Base-by-base conservation (phyloP, 345 rosid genomes). In the Boechera stricta region DNA sequence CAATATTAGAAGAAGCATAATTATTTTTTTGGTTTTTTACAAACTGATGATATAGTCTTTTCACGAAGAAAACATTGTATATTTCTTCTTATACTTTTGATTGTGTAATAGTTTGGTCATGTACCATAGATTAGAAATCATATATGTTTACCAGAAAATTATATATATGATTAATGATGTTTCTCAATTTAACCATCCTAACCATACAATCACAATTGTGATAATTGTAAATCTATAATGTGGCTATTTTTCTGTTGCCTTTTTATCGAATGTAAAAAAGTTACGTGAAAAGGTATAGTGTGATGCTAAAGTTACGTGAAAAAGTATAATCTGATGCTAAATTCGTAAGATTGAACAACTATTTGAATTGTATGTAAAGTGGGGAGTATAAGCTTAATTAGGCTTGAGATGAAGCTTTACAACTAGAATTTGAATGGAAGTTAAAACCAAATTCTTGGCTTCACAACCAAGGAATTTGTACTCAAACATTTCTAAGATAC, bases 71-170 rank as follows among this genome's bases (percentile, higher is more conserved):
- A 29, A 35, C 8, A 45, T 9, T 67, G 73, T 67, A 64, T 56
- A 38, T 70, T n/a, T 71, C 21, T 64, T 53, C 10, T 24, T 24
- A 16, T 52, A 24, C 3, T 3, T 21, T 48, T 52, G 12, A 26
- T 64, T 71, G 29, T 71, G 29, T 28, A 28, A 12, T 64, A 64
- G 64, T 64, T 54, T 55, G 47, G 58, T 63, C 55, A 51, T 5
- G 64, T 54, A 36, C 24, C 48, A 51, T 29, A 2, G 33, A 18
- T n/a, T 15, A 36, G 10, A n/a, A 36, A 54, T 24, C 47, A 21
- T 74, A 54, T 54, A 24, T 42, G 28, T 32, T 73, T 64, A 12
- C 48, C 7, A 15, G 5, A 29, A 2, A 41, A 0, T 10, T 44
- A 39, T 12, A 44, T 32, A 35, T 35, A 35, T 57, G 51, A 45